Evolutionary conservation across 2,329 filamentous ascomycete genomes (phyloP), one percentile per base, ranked within the genome.

Genomic region (Nemania sp.): DNA sequence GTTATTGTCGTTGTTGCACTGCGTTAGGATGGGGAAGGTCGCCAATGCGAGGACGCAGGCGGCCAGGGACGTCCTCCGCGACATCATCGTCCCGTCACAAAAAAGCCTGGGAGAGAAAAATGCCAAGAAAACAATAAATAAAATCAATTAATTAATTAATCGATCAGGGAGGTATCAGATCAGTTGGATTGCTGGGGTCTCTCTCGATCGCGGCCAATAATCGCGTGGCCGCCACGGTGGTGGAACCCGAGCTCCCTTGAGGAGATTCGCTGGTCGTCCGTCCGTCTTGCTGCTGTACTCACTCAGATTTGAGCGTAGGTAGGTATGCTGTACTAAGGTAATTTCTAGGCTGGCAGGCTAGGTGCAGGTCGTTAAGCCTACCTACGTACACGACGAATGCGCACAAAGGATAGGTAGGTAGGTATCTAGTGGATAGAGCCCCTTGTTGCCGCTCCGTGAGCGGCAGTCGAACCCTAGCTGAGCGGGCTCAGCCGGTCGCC

Each of bases 41-140:
- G 68, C 62, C n/a, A 62, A 54, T 45, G 62, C 60, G 68, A 64
- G 26, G 49, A 66, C 43, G 59, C 49, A 61, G 55, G 54, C 62
- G 26, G 55, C 62, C 54, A 68, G 55, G 57, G 55, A 55, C 24
- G 49, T 22, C 18, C 53, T 54, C 26, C 5, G 54, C 26, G 59
- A 24, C 62, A 63, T 65, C 38, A 59, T 63, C 32, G 11, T 35
- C 11, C 7, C 32, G 32, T 11, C 7, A 35, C 2, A 35, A 35
- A 11, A 35, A 35, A 35, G 11, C 2, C 32, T n/a, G n/a, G n/a
- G n/a, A n/a, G 6, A 35, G 11, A 32, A 32, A 32, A 8, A 11
- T 35, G 11, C 32, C 32, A 7, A 11, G 32, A 11, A 35, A 35
- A 8, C 32, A 35, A 35, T 35, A 8, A 35, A 35, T 35, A 11